Evolutionary conservation across 129 eudicot species (phyloP), one percentile per base, ranked within the genome.

Genomic region (Logfia minima): DNA sequence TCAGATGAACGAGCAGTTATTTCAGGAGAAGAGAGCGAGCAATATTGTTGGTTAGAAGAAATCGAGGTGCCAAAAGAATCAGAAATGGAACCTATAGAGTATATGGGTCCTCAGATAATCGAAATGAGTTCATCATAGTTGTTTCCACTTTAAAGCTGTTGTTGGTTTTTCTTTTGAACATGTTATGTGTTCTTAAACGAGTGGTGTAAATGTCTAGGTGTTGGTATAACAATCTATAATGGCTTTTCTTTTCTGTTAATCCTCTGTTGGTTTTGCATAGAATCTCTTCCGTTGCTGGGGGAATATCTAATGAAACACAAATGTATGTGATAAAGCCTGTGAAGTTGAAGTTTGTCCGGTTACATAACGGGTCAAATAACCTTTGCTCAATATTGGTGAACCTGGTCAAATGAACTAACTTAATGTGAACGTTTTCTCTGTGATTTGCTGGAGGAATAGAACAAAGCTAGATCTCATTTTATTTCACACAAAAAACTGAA

Each of bases 1-100:
- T 59, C 85, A 81, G 92, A 77, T 76, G 83, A 62, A 37, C 60
- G 21, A 37, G 68, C 43, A 29, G 51, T 43, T 21, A 81, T 71
- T 53, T 62, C 24, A 0, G 80, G 81, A 56, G 91, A 74, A 62
- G 87, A 72, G 43, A 77, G 71, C 7, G 76, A 76, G 56, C 53
- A 61, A 0, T 84, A 88, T 59, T 84, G 84, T 74, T 90, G 92
- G 96, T 78, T 92, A 66, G 90, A 88, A 87, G 98, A 92, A 78
- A 86, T 88, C 0, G 90, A 85, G 58, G 74, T 71, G 83, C 98
- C 96, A 11, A 60, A 90, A 39, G 92, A 87, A 66, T 85, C 89
- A 10, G 83, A 80, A 62, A 90, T 92, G 96, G 90, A 85, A 35
- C 84, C 81, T 19, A 85, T 90, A 18, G 70, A 73, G 70, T 90